phyloP scores from a whole-genome alignment of 768 basidiomycete genomes.

The Trametes maxima region DNA sequence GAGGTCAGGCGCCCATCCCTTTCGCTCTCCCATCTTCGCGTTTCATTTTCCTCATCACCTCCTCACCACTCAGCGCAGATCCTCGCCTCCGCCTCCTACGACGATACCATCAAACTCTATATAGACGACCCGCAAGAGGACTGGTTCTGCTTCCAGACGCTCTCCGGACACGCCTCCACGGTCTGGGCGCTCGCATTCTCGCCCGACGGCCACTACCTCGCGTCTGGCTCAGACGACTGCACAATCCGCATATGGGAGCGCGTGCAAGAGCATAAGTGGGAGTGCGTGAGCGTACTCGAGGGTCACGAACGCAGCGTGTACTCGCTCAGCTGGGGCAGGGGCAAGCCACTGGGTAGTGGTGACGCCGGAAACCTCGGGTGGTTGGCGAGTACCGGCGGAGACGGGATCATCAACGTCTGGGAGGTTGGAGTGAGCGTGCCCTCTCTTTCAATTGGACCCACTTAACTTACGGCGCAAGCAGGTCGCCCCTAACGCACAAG shows the following conservation, averaged over 20 bases:
- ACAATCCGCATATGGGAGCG: constrained; percentile 87
- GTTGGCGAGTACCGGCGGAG: constrained; percentile 84
- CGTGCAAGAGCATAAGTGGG: constrained; percentile 60
- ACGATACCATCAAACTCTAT: constrained; percentile 93
- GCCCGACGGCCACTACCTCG: constrained; percentile 78
- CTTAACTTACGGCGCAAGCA: constrained; percentile 8
- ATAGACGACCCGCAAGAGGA: constrained; percentile 92
- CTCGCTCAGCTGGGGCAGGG: constrained; percentile 71
- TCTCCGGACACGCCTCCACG: constrained; percentile 81
- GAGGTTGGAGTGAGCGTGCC: constrained; percentile 46
- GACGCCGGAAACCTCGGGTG: constrained; percentile 60
- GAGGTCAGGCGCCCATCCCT: constrained; percentile 58
- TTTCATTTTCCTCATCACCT: constrained; percentile 1
- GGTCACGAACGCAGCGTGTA: constrained; percentile 81
- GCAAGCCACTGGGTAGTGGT: constrained; percentile 23
- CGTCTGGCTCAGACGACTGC: constrained; percentile 83
- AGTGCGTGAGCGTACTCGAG: constrained; percentile 56
- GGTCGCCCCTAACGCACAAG: constrained; percentile 12
- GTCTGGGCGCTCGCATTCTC: constrained; percentile 89
- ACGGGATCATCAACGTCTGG: constrained; percentile 84
- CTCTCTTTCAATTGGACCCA: background rate
- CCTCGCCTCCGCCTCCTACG: constrained; percentile 95
- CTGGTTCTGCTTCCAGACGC: constrained; percentile 86
- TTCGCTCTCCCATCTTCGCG: no score
- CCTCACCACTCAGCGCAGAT: constrained; percentile 55